Conservation (phyloP, 2,329 filamentous ascomycete genomes). For the Ascochyta rabiei region DNA sequence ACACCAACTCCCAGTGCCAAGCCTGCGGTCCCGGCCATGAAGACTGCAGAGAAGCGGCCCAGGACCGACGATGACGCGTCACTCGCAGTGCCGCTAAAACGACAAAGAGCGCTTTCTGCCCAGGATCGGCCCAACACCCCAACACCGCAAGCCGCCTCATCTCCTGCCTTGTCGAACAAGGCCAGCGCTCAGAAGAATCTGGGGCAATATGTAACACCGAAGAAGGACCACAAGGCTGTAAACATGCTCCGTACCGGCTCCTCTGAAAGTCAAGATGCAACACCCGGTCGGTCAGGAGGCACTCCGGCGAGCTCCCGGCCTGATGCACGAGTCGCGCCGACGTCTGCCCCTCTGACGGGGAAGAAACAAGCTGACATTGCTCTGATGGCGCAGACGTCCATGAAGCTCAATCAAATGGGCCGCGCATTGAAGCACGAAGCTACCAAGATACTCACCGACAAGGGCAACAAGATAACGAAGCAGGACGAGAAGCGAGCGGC, state of each 20-base stretch:
- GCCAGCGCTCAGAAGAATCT: constrained; percentile 41
- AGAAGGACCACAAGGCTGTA: constrained; percentile 42
- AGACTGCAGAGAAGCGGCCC: constrained; percentile 44
- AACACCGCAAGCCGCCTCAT: constrained; percentile 31
- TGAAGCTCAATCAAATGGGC: constrained; percentile 50
- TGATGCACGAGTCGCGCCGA: constrained; percentile 33
- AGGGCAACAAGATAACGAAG: constrained; percentile 32
- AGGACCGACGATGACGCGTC: constrained; percentile 43
- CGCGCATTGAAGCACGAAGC: constrained; percentile 55
- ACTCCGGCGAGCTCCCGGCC: constrained; percentile 35
- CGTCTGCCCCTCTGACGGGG: constrained; percentile 39
- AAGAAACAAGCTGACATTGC: constrained; percentile 44
- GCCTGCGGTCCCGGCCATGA: constrained; percentile 16
- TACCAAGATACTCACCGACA: constrained; percentile 42
- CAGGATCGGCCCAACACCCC: constrained; percentile 45
- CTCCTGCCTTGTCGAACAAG: constrained; percentile 38
- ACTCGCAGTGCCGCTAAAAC: constrained; percentile 37
- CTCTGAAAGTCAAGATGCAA: constrained; percentile 42
- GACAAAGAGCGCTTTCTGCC: constrained; percentile 36
- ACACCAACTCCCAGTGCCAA: constrained; percentile 20
- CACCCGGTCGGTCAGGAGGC: constrained; percentile 42
- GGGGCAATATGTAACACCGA: constrained; percentile 39
- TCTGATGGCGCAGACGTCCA: constrained; percentile 47
- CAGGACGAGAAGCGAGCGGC: constrained; percentile 48
- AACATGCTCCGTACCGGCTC: constrained; percentile 46